phyloP scores from a whole-genome alignment of 1,284 basidiomycete genomes.

The Cryptococcus sp. region DNA sequence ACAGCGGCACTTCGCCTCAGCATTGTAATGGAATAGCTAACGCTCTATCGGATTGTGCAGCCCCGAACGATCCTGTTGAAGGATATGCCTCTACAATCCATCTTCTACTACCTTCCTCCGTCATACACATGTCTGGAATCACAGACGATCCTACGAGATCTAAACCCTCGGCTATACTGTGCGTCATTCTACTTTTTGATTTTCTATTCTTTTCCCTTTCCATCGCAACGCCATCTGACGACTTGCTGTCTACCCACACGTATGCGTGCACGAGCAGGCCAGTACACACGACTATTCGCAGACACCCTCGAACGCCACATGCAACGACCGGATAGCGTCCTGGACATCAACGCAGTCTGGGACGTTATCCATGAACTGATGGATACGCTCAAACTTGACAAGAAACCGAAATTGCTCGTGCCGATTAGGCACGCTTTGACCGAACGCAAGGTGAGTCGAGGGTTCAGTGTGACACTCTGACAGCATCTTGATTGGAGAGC shows the following conservation, averaged over 20 bases:
- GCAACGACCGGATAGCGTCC: not conserved
- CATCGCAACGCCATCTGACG: not conserved
- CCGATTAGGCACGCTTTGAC: conserved; percentile 74
- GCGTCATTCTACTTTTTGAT: conserved; percentile 7
- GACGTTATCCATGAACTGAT: conserved; percentile 58
- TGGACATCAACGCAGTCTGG: conserved; percentile 44
- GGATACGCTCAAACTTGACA: conserved; percentile 53
- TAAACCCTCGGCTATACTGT: conserved; percentile 54
- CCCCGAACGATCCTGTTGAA: conserved; percentile 68
- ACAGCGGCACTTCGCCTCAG: not conserved
- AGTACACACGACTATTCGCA: conserved; percentile 28
- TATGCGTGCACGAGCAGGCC: conserved; percentile 7
- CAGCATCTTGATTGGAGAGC: not conserved
- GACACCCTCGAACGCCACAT: conserved; percentile 13
- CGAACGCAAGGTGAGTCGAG: conserved; percentile 67
- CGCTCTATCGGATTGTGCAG: conserved; percentile 50
- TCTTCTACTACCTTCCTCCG: conserved; percentile 75
- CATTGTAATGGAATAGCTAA: not conserved
- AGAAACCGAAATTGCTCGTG: conserved; percentile 64
- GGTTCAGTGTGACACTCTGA: not conserved
- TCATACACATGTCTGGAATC: conserved; percentile 63
- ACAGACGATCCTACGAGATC: conserved; percentile 58
- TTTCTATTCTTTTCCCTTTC: conserved; percentile 6
- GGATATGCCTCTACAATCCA: conserved; percentile 66
- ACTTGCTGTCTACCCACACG: too few species aligned